phyloP scores from a whole-genome alignment of 1,139 yeast genomes.

The Suhomyces bokatorum region DNA sequence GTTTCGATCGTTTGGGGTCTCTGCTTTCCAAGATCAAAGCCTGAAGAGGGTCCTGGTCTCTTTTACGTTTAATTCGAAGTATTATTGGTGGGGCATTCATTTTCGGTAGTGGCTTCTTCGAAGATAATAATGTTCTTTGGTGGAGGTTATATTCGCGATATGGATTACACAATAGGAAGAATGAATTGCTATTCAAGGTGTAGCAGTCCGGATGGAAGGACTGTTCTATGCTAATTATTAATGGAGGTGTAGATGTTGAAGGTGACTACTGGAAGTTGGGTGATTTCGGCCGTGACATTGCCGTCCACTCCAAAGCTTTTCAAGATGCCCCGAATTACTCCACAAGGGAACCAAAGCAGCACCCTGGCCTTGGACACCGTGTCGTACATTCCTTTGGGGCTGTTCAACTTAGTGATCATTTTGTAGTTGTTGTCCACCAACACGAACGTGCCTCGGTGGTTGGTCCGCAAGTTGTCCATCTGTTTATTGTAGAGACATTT shows the following conservation, averaged over 20 bases:
- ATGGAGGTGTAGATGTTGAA: conserved; percentile 68
- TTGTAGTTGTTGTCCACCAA: conserved; percentile 67
- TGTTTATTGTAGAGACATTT: conserved; percentile 74
- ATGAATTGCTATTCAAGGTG: neutral
- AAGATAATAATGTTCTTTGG: neutral
- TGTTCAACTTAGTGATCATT: conserved; percentile 56
- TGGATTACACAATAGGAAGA: neutral
- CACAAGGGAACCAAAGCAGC: conserved; percentile 80
- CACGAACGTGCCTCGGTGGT: conserved; percentile 85
- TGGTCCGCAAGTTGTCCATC: conserved; percentile 88
- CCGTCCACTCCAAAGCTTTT: conserved; percentile 70
- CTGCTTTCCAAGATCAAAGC: conserved; percentile 56
- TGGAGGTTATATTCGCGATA: neutral
- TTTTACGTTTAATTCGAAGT: conserved; percentile 78
- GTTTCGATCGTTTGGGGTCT: conserved; percentile 46
- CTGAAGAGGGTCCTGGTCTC: conserved; percentile 84
- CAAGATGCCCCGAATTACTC: conserved; percentile 78
- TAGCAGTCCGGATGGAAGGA: neutral
- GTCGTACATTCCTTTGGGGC: conserved; percentile 49
- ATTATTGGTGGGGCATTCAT: conserved; percentile 46
- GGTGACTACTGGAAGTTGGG: conserved; percentile 63
- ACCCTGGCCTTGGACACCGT: conserved; percentile 50
- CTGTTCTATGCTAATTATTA: conserved; percentile 24
- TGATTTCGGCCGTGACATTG: conserved; percentile 65
- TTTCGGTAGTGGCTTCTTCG: neutral